Evolutionary conservation across 305 asterid species (phyloP).

Genomic region (Ilex paraguariensis): DNA sequence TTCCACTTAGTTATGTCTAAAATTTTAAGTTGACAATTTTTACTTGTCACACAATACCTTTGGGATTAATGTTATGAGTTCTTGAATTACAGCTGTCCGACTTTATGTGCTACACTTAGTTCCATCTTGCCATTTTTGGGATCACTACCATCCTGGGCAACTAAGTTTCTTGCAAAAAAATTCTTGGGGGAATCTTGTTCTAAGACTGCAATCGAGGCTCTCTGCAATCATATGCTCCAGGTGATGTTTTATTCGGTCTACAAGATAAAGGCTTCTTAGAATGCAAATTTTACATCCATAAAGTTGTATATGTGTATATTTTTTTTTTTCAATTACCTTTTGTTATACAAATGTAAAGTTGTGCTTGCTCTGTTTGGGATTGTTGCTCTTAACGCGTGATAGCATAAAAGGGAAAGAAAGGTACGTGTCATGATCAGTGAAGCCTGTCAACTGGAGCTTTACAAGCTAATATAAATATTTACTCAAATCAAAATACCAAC

Average conservation of each 20-base stretch:
- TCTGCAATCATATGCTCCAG: constrained; percentile 59
- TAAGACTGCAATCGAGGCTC: constrained; percentile 52
- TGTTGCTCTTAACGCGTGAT: not conserved
- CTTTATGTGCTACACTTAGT: constrained; percentile 44
- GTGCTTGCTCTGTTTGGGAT: constrained; percentile 1
- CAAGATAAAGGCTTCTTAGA: not conserved
- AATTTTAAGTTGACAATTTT: no score
- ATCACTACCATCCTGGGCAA: constrained; percentile 43
- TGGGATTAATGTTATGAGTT: not conserved
- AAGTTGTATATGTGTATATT: no score
- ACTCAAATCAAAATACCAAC: no score
- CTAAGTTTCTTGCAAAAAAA: constrained; percentile 42
- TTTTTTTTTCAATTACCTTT: no score
- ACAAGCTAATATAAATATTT: no score
- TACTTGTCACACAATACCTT: no score
- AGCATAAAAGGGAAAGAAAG: not conserved
- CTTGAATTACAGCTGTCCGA: constrained; percentile 41
- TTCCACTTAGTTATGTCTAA: no score
- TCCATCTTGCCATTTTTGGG: constrained; percentile 56
- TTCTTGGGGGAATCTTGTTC: constrained; percentile 68
- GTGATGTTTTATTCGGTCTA: constrained; percentile 29
- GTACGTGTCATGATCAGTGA: no score
- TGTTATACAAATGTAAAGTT: not conserved
- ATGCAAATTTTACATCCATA: not conserved
- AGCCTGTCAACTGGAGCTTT: no score